Evolutionary conservation across 2,329 filamentous ascomycete genomes (phyloP).

Genomic region (Emergomyces pasteurianus): DNA sequence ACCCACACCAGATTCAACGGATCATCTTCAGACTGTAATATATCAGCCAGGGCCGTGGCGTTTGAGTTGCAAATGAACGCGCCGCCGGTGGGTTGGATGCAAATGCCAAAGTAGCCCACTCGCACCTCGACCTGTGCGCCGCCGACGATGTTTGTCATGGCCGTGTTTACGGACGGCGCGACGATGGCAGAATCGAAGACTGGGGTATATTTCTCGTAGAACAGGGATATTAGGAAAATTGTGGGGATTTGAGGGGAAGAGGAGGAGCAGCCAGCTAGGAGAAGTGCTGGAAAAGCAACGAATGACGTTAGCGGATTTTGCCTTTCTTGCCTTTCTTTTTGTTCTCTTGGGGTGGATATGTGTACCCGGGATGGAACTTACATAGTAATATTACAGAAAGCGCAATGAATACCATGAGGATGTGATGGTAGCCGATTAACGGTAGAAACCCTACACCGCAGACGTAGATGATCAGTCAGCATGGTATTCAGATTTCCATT

Average conservation of each 20-base stretch:
- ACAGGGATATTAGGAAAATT: constrained; percentile 97
- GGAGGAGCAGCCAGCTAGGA: constrained; percentile 91
- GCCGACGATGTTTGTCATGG: constrained; percentile 83
- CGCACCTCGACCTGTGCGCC: constrained; percentile 73
- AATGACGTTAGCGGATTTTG: neutral
- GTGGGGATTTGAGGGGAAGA: constrained; percentile 88
- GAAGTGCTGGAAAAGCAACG: constrained; percentile 51
- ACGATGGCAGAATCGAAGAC: constrained; percentile 77
- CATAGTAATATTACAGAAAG: constrained; percentile 89
- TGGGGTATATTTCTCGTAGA: constrained; percentile 80
- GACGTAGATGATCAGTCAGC: neutral
- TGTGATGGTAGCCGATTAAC: constrained; percentile 61
- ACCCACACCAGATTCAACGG: constrained; percentile 96
- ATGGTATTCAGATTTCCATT: neutral
- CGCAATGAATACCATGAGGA: constrained; percentile 94
- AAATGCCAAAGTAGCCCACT: constrained; percentile 97
- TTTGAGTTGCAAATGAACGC: constrained; percentile 96
- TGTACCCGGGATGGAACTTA: constrained; percentile 39
- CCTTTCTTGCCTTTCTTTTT: neutral
- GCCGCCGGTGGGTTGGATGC: constrained; percentile 81
- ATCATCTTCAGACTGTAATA: constrained; percentile 83
- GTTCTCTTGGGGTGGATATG: neutral
- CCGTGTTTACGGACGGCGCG: constrained; percentile 72
- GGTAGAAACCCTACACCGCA: constrained; percentile 42
- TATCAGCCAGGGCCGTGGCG: constrained; percentile 79